phyloP scores from a whole-genome alignment of 495 filamentous ascomycete genomes.

The Lophiotrema nucula region DNA sequence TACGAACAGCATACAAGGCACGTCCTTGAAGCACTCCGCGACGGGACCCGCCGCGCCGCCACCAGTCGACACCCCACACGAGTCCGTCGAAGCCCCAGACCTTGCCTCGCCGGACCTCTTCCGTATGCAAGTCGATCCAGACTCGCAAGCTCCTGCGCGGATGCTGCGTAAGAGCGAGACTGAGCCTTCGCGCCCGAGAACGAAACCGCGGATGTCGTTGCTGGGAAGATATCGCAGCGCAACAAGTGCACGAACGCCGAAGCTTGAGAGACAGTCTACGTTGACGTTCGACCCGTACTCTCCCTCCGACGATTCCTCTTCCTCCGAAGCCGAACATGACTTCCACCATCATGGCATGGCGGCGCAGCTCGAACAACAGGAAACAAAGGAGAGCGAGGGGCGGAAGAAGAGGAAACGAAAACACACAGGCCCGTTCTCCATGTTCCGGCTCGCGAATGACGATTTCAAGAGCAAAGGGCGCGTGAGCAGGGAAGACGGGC shows the following conservation, averaged over 20 bases:
- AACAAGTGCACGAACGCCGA: background rate
- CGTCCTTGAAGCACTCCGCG: background rate
- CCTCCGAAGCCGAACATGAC: slow-evolving; percentile 8
- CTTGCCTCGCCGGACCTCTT: background rate
- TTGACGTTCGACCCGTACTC: slow-evolving; percentile 31
- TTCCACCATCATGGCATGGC: background rate
- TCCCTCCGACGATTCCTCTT: slow-evolving; percentile 21
- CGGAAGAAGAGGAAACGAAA: background rate
- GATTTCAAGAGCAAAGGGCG: slow-evolving; percentile 64
- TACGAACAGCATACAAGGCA: background rate
- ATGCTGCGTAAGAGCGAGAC: slow-evolving; percentile 11
- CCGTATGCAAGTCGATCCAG: background rate
- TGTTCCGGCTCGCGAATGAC: slow-evolving; percentile 60
- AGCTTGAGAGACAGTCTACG: slow-evolving; percentile 4
- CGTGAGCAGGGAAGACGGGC: slow-evolving; percentile 66
- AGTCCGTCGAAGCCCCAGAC: background rate
- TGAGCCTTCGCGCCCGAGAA: slow-evolving; percentile 7
- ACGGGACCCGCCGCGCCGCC: background rate
- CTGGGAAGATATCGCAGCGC: slow-evolving; percentile 6
- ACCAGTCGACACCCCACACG: background rate
- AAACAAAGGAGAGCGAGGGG: background rate
- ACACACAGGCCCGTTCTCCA: slow-evolving; percentile 24
- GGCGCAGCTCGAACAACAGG: background rate
- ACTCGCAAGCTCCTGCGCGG: background rate
- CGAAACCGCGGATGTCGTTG: background rate